phyloP scores from a whole-genome alignment of 345 rosid species.

The Leavenworthia alabamica region DNA sequence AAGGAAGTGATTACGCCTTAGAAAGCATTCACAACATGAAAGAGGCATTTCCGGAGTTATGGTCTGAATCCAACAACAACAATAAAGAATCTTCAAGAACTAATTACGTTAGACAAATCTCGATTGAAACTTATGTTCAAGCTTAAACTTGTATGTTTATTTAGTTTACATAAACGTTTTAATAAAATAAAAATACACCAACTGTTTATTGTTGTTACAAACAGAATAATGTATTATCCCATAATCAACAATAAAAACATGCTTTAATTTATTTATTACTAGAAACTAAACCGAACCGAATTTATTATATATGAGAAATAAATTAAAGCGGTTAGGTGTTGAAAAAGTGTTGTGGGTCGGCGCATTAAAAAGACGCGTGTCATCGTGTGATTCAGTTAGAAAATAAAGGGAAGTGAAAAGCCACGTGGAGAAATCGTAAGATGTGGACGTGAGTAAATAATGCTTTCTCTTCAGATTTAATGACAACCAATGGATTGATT shows the following conservation, averaged over 20 bases:
- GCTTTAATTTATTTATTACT: not conserved
- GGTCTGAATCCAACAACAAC: constrained; percentile 41
- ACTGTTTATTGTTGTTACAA: not conserved
- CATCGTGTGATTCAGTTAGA: not conserved
- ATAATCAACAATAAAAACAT: not conserved
- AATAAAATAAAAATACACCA: not conserved
- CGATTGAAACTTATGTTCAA: constrained; percentile 43
- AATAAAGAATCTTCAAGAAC: constrained; percentile 35
- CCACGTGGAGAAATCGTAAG: constrained; percentile 25
- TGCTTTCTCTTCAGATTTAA: constrained; percentile 2
- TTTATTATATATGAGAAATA: no score
- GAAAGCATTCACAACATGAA: constrained; percentile 76
- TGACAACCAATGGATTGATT: constrained; percentile 20
- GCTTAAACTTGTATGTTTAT: constrained; percentile 28
- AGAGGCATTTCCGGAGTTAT: constrained; percentile 71
- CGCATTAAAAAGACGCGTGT: not conserved
- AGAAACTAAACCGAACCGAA: not conserved
- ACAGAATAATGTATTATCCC: not conserved
- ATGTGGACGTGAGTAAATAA: constrained; percentile 7
- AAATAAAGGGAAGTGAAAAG: not conserved
- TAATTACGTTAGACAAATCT: constrained; percentile 32
- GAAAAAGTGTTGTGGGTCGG: constrained; percentile 8
- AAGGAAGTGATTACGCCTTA: constrained; percentile 68
- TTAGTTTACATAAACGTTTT: not conserved
- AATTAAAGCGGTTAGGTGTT: not conserved